A percentile compares a stretch with the other conserved stretches of the same genome.
These are phyloP conservation scores for Mucor sp. DNA, from an alignment of 371 early-diverging fungal species.

Conservation along the genomic window DNA sequence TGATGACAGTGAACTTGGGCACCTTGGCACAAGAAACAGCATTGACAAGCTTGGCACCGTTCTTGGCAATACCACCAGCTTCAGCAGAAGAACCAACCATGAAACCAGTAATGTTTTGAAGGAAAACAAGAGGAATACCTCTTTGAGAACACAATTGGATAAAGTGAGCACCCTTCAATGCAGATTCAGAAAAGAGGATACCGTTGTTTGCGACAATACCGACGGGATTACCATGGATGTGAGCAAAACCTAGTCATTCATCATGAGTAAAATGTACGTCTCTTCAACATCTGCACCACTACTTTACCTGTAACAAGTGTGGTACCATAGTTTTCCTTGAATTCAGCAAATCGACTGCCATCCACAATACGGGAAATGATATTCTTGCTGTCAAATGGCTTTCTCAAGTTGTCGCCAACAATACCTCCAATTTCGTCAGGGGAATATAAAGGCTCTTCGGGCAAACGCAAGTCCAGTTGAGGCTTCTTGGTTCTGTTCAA, in stretches of 20 bases:
- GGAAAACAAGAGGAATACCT: slow-evolving; percentile 91
- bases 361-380: slow-evolving; percentile 97
- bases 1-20: slow-evolving; percentile 93
- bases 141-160: slow-evolving; percentile 95
- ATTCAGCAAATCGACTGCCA: slow-evolving; percentile 92
- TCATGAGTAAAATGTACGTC: not conserved
- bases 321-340: slow-evolving; percentile 94
- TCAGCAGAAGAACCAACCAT: slow-evolving; percentile 98
- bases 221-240: slow-evolving; percentile 91
- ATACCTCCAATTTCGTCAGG: slow-evolving; percentile 92
- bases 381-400: slow-evolving; percentile 91
- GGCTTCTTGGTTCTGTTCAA: slow-evolving; percentile 80
- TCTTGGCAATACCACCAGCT: slow-evolving; percentile 97
- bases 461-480: slow-evolving; percentile 49
- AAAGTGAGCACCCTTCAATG: slow-evolving; percentile 97
- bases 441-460: slow-evolving; percentile 86
- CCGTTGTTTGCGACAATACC: slow-evolving; percentile 99
- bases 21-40: slow-evolving; percentile 96
- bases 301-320: slow-evolving; percentile 84
- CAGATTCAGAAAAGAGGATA: slow-evolving; percentile 94
- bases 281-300: not conserved
- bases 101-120: slow-evolving; percentile 97
- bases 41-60: slow-evolving; percentile 97
- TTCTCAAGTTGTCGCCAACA: slow-evolving; percentile 91
- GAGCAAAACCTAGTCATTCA: slow-evolving; percentile 76